Percentiles rank a stretch among this genome's conserved stretches.
These are phyloP conservation scores for Physcomitrellopsis africana DNA, from an alignment of 225 moss, liverwort and hornwort species.

Conservation along the genomic window DNA sequence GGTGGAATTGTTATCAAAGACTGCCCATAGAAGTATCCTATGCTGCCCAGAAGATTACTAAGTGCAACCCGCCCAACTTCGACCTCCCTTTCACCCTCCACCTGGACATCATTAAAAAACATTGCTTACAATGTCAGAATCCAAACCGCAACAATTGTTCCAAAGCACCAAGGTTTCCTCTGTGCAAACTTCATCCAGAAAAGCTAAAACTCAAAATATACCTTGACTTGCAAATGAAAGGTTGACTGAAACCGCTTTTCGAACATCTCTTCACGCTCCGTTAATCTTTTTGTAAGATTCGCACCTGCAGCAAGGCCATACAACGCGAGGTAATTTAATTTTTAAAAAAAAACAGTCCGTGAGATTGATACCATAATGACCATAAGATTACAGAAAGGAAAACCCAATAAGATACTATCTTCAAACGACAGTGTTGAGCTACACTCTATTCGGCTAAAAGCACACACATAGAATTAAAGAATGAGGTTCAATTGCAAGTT, in stretches of 20 bases:
- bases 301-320: conserved; percentile 46
- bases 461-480: not conserved
- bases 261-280: conserved; percentile 74
- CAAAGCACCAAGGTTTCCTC: not conserved
- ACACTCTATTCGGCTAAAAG: not conserved
- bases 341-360: not conserved
- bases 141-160: conserved; percentile 11
- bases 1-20: conserved; percentile 85
- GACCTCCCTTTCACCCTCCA: conserved; percentile 65
- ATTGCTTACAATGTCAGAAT: conserved; percentile 21
- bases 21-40: conserved; percentile 95
- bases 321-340: conserved; percentile 13
- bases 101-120: conserved; percentile 42
- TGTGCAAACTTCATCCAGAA: not conserved
- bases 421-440: not conserved
- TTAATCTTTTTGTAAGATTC: conserved; percentile 60
- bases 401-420: not conserved
- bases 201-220: conserved; percentile 24
- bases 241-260: conserved; percentile 82
- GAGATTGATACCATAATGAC: not conserved
- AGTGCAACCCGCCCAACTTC: conserved; percentile 94
- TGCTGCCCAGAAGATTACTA: conserved; percentile 92
- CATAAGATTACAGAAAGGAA: not conserved
- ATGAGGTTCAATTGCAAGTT: not conserved
- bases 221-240: conserved; percentile 75